These are phyloP conservation scores for Arthrobotrys pseudoclavata DNA, from an alignment of 2,329 filamentous ascomycete species.

Conservation along the genomic window DNA sequence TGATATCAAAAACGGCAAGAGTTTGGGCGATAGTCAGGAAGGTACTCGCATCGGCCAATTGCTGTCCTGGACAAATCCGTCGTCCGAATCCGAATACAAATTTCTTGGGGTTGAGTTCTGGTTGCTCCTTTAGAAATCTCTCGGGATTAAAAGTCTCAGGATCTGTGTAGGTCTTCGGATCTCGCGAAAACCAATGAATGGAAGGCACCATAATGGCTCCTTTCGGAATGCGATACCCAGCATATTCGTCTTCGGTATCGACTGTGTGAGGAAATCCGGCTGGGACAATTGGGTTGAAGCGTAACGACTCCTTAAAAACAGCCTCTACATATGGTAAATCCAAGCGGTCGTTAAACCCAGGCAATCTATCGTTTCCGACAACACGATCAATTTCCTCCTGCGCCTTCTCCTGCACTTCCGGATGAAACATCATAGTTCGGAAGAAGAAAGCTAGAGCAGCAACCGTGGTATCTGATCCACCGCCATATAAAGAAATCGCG, in stretches of 20 bases:
- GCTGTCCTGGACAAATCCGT: conserved; percentile 71
- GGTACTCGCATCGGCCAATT: conserved; percentile 74
- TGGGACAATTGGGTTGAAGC: conserved; percentile 70
- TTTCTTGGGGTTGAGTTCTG: conserved; percentile 64
- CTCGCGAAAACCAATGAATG: conserved; percentile 70
- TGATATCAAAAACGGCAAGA: conserved; percentile 73
- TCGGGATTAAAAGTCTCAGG: conserved; percentile 63
- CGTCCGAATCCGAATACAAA: conserved; percentile 70
- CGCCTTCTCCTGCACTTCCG: conserved; percentile 68
- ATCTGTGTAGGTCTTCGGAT: conserved; percentile 65
- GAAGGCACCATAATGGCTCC: conserved; percentile 69
- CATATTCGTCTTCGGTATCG: conserved; percentile 67
- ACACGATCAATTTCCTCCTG: conserved; percentile 70
- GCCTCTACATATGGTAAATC: conserved; percentile 71
- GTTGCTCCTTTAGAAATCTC: conserved; percentile 56
- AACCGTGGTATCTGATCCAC: conserved; percentile 68
- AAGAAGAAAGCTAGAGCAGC: conserved; percentile 68
- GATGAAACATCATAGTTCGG: conserved; percentile 70
- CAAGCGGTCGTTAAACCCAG: conserved; percentile 69
- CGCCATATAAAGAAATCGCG: conserved; percentile 68
- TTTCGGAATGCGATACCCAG: conserved; percentile 69
- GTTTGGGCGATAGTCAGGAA: conserved; percentile 73
- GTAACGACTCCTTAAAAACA: conserved; percentile 72
- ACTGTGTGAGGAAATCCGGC: conserved; percentile 69
- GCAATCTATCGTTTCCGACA: conserved; percentile 69